Evolutionary conservation across 106 monocot species (phyloP).

Genomic region (Dendrobium officinale): DNA sequence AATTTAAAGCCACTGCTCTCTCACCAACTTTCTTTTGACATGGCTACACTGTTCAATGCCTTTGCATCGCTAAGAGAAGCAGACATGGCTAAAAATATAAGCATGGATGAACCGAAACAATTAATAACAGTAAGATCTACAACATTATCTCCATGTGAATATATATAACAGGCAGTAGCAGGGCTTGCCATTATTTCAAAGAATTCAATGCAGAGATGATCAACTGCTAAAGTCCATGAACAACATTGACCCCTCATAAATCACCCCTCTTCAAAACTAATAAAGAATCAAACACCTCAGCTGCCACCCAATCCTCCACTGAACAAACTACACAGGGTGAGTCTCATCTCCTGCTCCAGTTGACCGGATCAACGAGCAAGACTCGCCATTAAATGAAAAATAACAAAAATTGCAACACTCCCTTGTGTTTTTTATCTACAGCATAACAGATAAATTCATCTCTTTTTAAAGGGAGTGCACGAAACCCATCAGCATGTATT

Average conservation of each 20-base stretch:
- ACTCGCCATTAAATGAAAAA: not conserved
- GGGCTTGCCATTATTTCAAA: constrained; percentile 2
- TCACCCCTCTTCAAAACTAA: constrained; percentile 16
- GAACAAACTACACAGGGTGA: constrained; percentile 20
- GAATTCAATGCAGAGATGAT: not conserved
- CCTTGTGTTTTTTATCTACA: constrained; percentile 16
- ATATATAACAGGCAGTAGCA: too few species aligned
- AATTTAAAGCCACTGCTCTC: too few species aligned
- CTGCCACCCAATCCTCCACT: constrained; percentile 5
- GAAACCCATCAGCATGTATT: not conserved
- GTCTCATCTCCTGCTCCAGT: not conserved
- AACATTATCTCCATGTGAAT: too few species aligned
- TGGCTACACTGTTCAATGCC: too few species aligned
- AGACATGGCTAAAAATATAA: too few species aligned
- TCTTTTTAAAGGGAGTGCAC: not conserved
- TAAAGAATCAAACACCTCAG: constrained; percentile 28
- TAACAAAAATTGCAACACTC: not conserved
- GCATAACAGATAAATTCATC: constrained; percentile 5
- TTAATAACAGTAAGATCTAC: too few species aligned
- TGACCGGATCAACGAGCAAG: not conserved
- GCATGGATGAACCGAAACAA: too few species aligned
- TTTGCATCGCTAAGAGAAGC: too few species aligned
- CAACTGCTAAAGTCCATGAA: not conserved
- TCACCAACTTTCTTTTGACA: too few species aligned
- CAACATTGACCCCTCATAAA: not conserved